phyloP scores from a whole-genome alignment of 495 filamentous ascomycete genomes.

The Penicillium ochrochloron region DNA sequence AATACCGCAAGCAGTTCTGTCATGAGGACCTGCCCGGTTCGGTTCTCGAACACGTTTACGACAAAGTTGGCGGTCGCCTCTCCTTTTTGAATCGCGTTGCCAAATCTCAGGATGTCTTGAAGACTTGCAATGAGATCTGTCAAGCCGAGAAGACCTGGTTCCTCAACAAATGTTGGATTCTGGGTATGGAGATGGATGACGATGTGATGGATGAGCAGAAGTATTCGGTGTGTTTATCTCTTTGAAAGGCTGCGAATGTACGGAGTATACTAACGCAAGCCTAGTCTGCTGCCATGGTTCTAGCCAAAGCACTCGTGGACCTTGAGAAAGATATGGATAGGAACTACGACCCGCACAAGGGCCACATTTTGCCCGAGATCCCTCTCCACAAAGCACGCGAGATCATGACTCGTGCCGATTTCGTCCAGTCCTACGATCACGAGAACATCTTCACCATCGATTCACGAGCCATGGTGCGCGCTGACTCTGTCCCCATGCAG shows the following conservation, averaged over 20 bases:
- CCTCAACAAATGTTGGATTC: conserved; percentile 91
- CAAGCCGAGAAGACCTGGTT: conserved; percentile 90
- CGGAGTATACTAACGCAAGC: conserved; percentile 12
- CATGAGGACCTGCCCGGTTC: conserved; percentile 56
- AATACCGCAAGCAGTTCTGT: conserved; percentile 75
- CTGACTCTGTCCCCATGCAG: conserved; percentile 96
- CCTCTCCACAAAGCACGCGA: conserved; percentile 83
- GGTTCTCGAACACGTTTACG: conserved; percentile 75
- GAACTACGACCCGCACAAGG: conserved; percentile 63
- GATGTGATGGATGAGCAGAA: conserved; percentile 99
- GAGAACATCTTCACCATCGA: conserved; percentile 96
- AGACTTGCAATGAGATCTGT: conserved; percentile 78
- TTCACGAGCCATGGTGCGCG: conserved; percentile 82
- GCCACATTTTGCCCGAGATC: conserved; percentile 81
- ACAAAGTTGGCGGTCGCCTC: conserved; percentile 82
- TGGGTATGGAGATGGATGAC: conserved; percentile 93
- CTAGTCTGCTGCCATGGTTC: conserved; percentile 87
- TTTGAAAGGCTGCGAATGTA: not conserved
- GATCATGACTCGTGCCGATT: conserved; percentile 95
- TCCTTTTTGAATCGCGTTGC: conserved; percentile 87
- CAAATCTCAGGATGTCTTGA: conserved; percentile 74
- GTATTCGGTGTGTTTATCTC: conserved; percentile 66
- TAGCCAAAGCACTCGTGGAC: conserved; percentile 88
- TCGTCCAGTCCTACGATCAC: conserved; percentile 90
- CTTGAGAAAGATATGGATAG: conserved; percentile 68